A percentile compares a stretch with the other conserved stretches of the same genome.
Conservation (phyloP, 805 yeast genomes). For the Schizosaccharomyces osmophilus region DNA sequence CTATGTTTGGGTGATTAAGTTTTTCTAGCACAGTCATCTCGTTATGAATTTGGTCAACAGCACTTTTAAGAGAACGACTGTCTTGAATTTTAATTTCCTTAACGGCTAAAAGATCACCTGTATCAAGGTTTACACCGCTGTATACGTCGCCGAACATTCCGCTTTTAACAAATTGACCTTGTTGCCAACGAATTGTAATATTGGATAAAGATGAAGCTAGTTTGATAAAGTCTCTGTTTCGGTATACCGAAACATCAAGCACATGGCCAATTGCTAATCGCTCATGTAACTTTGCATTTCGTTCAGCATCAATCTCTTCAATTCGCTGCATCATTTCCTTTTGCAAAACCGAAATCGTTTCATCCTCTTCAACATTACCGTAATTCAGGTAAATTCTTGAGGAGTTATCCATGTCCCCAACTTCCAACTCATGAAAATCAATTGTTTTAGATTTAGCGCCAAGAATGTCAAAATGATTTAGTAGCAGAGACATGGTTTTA, state of each 20-base stretch:
- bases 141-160: slow-evolving; percentile 90
- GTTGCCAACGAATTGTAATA: slow-evolving; percentile 90
- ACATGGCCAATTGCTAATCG: slow-evolving; percentile 59
- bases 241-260: slow-evolving; percentile 64
- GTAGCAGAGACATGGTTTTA: slow-evolving; percentile 75
- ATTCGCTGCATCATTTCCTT: slow-evolving; percentile 47
- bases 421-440: slow-evolving; percentile 18
- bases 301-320: slow-evolving; percentile 31
- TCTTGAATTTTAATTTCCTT: slow-evolving; percentile 85
- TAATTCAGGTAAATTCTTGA: slow-evolving; percentile 19
- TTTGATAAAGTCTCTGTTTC: slow-evolving; percentile 62
- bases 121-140: slow-evolving; percentile 75
- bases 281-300: slow-evolving; percentile 20
- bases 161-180: slow-evolving; percentile 77
- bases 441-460: slow-evolving; percentile 73
- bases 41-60: slow-evolving; percentile 74
- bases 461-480: slow-evolving; percentile 93
- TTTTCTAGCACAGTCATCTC: slow-evolving; percentile 93
- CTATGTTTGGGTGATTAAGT: slow-evolving; percentile 87
- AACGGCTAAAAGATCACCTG: slow-evolving; percentile 91
- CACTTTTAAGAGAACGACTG: slow-evolving; percentile 54
- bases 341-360: slow-evolving; percentile 32
- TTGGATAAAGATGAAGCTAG: slow-evolving; percentile 75
- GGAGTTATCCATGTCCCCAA: slow-evolving; percentile 21
- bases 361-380: slow-evolving; percentile 15